These are phyloP conservation scores for Xanthoparmelia taractica DNA, from an alignment of 495 filamentous ascomycete genomes.

Conservation along the genomic window DNA sequence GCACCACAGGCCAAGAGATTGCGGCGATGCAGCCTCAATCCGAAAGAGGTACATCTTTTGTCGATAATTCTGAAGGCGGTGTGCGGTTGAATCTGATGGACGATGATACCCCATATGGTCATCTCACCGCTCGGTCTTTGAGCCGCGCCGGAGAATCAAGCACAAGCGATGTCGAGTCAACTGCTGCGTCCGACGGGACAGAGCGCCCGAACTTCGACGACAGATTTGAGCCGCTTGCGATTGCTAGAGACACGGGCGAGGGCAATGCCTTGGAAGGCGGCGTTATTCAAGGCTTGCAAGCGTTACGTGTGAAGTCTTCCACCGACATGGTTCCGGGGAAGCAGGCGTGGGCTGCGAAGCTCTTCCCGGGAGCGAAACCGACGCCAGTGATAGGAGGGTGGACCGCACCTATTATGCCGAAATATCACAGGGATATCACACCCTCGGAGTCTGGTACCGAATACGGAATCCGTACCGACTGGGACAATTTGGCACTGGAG, in stretches of 20 bases:
- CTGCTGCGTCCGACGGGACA: not conserved
- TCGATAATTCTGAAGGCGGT: constrained; percentile 7
- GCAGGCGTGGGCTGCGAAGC: not conserved
- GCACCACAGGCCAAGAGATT: constrained; percentile 5
- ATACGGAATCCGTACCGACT: constrained; percentile 10
- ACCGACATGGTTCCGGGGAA: too few relatives aligned
- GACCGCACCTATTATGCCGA: not conserved
- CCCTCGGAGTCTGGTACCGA: constrained; percentile 1
- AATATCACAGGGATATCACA: not conserved
- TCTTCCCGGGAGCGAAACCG: constrained; percentile 6
- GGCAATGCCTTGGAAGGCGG: not conserved
- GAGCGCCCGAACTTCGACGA: not conserved
- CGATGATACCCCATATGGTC: not conserved
- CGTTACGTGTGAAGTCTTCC: not conserved
- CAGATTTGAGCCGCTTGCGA: not conserved
- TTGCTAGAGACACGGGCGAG: not conserved
- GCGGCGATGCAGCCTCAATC: constrained; percentile 14
- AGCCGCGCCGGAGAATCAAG: not conserved
- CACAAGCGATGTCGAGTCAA: not conserved
- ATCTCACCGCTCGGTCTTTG: not conserved
- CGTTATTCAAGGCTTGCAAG: not conserved
- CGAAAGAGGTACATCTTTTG: constrained; percentile 2
- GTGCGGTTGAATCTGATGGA: not conserved
- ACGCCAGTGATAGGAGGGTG: constrained; percentile 6
- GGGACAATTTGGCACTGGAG: constrained; percentile 11